Percentiles rank a stretch among this genome's conserved stretches.
Conservation (phyloP, 1,139 yeast species). For the Yamadazyma taylorii region DNA sequence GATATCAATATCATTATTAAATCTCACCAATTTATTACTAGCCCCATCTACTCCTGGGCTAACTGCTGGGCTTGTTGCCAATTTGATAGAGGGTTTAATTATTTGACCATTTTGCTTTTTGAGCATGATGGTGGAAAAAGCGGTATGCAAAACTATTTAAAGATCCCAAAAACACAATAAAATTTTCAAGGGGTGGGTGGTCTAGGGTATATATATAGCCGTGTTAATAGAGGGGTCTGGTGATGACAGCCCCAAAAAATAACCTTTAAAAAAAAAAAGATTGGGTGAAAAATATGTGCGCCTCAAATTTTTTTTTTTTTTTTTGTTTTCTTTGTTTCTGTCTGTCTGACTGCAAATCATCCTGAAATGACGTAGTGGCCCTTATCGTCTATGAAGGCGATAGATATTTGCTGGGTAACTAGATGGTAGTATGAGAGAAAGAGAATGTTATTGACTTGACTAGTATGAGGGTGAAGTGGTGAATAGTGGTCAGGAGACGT, state of each 20-base stretch:
- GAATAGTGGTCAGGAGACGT: too few relatives aligned
- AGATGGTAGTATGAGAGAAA: too few relatives aligned
- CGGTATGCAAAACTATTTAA: too few relatives aligned
- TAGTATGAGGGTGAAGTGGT: too few relatives aligned
- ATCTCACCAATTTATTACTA: constrained; percentile 9
- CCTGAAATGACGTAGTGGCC: not conserved
- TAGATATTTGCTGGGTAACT: too few relatives aligned
- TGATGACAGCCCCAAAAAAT: too few relatives aligned
- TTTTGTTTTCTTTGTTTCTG: not conserved
- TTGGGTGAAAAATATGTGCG: not conserved
- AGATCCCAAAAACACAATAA: not conserved
- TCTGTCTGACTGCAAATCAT: not conserved
- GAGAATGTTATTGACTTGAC: too few relatives aligned
- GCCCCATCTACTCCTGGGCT: constrained; percentile 1
- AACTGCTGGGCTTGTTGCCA: not conserved
- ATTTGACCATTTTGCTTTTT: constrained; percentile 42
- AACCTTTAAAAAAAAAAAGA: too few relatives aligned
- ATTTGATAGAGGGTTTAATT: constrained; percentile 39
- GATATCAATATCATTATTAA: constrained; percentile 18
- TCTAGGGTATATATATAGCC: not conserved
- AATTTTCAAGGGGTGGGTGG: not conserved
- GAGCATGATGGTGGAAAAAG: constrained; percentile 16
- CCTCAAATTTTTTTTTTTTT: constrained; percentile 1
- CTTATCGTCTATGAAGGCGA: too few relatives aligned
- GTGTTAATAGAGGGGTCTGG: not conserved